Base-by-base conservation (phyloP, 441 rosid genomes). In the Populus hybrid region DNA sequence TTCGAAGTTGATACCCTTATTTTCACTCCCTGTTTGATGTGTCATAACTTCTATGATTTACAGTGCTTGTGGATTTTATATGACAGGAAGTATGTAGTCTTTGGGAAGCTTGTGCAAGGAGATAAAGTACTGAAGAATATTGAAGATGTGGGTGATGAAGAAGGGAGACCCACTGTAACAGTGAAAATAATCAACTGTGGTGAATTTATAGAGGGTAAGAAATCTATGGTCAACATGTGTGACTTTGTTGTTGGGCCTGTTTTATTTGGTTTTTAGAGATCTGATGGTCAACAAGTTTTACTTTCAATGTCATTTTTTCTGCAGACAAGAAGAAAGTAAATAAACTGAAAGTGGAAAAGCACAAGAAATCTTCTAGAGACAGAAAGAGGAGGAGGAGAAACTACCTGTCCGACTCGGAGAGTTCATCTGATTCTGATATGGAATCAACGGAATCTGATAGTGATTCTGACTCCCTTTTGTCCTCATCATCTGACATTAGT, bases 91-190 rank as follows among this genome's bases (percentile, higher is more conserved):
- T 81, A 83, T 84, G 90, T 96, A 69, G 96, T 89, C 71, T 96
- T 96, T 75, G 99, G 98, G 83, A 90, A 92, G 91, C 92, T 96
- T 83, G 89, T 92, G 81, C 91, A 85, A 80, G 99, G 99, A 69
- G 83, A 87, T 67, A 91, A 94, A 76, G 79, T 92, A 79, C 79
- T 96, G 76, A 89, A 92, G 84, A 92, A 84, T 82, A 92, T 96
- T 86, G 98, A 96, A 87, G 75, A 83, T 84, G 92, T 76, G 23
- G 98, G 91, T 19, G 95, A 89, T 85, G 93, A 91, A 69, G 97
- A 89, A 71, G 98, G 97, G 77, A 80, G 78, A 63, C 97, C 95
- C 38, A 79, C 88, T 32, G 99, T 95, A 70, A 94, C 91, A 4
- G 97, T 94, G 85, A 94, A 95, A 86, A 87, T 95, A 73, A 86